Percentiles rank a stretch among this genome's conserved stretches.
Conservation (phyloP, 2,329 filamentous ascomycete species). For the Zelopaecilomyces penicillatus region DNA sequence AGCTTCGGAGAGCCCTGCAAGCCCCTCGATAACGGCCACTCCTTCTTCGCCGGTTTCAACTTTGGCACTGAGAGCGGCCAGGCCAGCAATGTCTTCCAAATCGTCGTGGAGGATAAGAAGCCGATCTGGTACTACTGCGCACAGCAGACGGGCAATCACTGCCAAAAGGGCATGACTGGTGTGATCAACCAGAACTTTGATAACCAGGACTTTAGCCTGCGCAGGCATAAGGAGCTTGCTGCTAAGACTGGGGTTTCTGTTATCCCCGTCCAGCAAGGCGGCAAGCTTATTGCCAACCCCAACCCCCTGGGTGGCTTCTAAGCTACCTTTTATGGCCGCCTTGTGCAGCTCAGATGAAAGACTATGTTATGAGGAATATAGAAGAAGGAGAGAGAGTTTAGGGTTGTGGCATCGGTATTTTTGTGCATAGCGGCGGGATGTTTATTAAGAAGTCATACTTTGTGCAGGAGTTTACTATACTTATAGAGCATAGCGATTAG, state of each 20-base stretch:
- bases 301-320: constrained; percentile 31
- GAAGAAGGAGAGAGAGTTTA: too few species aligned
- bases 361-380: too few species aligned
- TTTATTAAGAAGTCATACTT: too few species aligned
- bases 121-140: constrained; percentile 55
- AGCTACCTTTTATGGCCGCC: neutral
- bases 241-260: constrained; percentile 22
- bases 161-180: constrained; percentile 45
- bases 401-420: too few species aligned
- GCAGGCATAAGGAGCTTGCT: constrained; percentile 28
- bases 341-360: too few species aligned
- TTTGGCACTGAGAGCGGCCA: constrained; percentile 12
- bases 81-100: constrained; percentile 12
- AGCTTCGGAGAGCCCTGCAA: constrained; percentile 51
- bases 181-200: constrained; percentile 41
- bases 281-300: constrained; percentile 30
- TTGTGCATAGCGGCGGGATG: too few species aligned
- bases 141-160: constrained; percentile 45
- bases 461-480: too few species aligned
- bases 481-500: too few species aligned
- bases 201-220: constrained; percentile 28
- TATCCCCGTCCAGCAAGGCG: constrained; percentile 27
- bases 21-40: constrained; percentile 42
- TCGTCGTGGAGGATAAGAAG: constrained; percentile 28
- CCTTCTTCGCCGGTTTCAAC: constrained; percentile 24